Conservation (phyloP, 306 rosid genomes). For the Cucurbita maxima region DNA sequence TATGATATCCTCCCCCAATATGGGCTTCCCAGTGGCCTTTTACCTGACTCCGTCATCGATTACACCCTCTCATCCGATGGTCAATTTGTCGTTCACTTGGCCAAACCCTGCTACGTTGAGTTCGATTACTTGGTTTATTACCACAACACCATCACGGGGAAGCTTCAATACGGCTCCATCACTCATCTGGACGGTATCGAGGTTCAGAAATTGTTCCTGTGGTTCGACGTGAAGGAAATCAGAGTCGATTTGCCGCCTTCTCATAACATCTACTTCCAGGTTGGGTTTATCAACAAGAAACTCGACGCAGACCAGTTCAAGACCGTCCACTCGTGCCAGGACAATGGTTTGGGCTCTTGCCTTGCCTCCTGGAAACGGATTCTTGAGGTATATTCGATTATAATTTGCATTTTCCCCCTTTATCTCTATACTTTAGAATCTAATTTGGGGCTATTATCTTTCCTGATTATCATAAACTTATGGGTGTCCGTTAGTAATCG, state of each 20-base stretch:
- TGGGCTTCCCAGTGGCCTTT: constrained; percentile 73
- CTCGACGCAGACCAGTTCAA: constrained; percentile 62
- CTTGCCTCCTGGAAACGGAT: constrained; percentile 11
- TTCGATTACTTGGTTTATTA: constrained; percentile 69
- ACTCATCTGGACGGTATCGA: constrained; percentile 54
- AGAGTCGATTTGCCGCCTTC: constrained; percentile 79
- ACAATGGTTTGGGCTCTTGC: constrained; percentile 16
- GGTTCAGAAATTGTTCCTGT: constrained; percentile 53
- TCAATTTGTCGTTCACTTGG: constrained; percentile 40
- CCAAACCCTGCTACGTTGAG: constrained; percentile 45
- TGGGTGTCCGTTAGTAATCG: neutral
- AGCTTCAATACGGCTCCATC: constrained; percentile 63
- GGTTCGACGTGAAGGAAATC: constrained; percentile 84
- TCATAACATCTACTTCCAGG: constrained; percentile 55
- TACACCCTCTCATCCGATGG: constrained; percentile 53
- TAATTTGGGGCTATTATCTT: neutral
- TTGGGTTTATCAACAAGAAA: constrained; percentile 73
- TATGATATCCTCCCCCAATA: constrained; percentile 54
- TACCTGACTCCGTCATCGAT: constrained; percentile 45
- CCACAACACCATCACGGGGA: constrained; percentile 50
- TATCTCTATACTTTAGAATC: neutral
- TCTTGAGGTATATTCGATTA: constrained; percentile 22
- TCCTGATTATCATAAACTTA: neutral
- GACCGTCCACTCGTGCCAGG: constrained; percentile 51
- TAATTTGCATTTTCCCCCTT: neutral